Evolutionary conservation across 768 basidiomycete genomes (phyloP).

Genomic region (Pisolithus albus): DNA sequence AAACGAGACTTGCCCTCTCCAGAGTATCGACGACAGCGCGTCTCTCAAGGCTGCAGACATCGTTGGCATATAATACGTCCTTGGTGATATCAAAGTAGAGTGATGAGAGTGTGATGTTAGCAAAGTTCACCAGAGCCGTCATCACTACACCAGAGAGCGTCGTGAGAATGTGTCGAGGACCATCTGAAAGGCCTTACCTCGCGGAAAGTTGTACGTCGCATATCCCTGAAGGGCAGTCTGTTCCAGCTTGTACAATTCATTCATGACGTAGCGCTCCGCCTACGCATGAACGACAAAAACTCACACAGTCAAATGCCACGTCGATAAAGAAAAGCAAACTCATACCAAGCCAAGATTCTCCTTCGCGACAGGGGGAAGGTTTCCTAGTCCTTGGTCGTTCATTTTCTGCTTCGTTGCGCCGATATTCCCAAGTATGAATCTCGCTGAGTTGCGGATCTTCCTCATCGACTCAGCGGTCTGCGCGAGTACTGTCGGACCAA

Average conservation of each 20-base stretch:
- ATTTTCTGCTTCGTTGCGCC: conserved; percentile 22
- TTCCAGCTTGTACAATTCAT: conserved; percentile 74
- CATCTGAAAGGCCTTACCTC: conserved; percentile 42
- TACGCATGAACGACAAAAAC: conserved; percentile 21
- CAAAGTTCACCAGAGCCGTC: conserved; percentile 65
- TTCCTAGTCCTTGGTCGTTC: neutral
- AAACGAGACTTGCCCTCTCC: conserved; percentile 44
- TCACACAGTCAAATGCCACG: neutral
- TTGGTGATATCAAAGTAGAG: conserved; percentile 91
- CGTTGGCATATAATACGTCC: conserved; percentile 79
- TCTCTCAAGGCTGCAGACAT: conserved; percentile 43
- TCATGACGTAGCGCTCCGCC: conserved; percentile 84
- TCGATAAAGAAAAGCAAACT: conserved; percentile 1
- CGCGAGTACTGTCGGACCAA: conserved; percentile 70
- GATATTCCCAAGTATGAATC: conserved; percentile 83
- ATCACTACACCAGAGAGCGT: conserved; percentile 46
- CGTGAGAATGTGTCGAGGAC: neutral
- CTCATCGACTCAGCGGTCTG: conserved; percentile 71
- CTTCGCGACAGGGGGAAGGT: conserved; percentile 9
- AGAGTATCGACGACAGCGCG: conserved; percentile 65
- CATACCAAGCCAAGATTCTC: conserved; percentile 61
- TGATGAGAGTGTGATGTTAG: conserved; percentile 79
- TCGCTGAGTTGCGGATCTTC: conserved; percentile 79
- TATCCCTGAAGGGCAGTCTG: conserved; percentile 62
- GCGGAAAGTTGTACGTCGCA: conserved; percentile 68